Percentiles rank a stretch among this genome's conserved stretches.
Conservation (phyloP, 352 stramenopile species). For the Pythium monospermum region DNA sequence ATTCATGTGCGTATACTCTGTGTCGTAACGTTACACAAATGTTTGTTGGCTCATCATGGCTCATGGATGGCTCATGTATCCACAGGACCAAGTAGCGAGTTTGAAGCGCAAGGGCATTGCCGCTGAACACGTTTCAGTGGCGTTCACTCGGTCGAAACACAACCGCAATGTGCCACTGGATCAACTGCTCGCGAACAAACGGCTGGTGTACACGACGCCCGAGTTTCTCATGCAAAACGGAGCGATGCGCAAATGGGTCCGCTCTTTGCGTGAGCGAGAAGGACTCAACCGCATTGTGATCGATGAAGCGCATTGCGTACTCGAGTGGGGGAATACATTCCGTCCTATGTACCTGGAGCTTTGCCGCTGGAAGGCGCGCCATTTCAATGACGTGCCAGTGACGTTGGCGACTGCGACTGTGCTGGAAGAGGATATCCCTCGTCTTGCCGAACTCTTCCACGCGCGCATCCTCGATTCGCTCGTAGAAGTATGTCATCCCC, state of each 20-base stretch:
- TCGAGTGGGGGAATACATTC: conserved; percentile 80
- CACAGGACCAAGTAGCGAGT: conserved; percentile 75
- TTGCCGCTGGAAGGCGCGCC: conserved; percentile 41
- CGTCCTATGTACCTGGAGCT: conserved; percentile 66
- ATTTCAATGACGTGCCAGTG: conserved; percentile 46
- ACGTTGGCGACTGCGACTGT: conserved; percentile 73
- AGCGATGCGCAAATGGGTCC: conserved; percentile 48
- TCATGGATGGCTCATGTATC: background rate
- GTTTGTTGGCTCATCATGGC: too few relatives aligned
- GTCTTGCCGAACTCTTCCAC: conserved; percentile 47
- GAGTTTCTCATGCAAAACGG: conserved; percentile 71
- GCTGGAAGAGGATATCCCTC: conserved; percentile 52
- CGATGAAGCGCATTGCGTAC: conserved; percentile 75
- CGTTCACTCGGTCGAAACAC: conserved; percentile 15
- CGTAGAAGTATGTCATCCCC: too few relatives aligned
- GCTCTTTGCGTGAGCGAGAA: conserved; percentile 12
- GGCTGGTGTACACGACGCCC: conserved; percentile 75
- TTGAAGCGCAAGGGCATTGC: conserved; percentile 53
- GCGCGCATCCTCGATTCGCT: conserved; percentile 18
- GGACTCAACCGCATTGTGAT: conserved; percentile 55
- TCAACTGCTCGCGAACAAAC: conserved; percentile 34
- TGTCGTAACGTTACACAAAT: too few relatives aligned
- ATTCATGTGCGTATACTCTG: conserved; percentile 46
- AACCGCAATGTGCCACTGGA: conserved; percentile 19
- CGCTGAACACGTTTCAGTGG: conserved; percentile 40